Conservation (phyloP, 148 eudicot genomes). For the Rhododendron griersonianum region DNA sequence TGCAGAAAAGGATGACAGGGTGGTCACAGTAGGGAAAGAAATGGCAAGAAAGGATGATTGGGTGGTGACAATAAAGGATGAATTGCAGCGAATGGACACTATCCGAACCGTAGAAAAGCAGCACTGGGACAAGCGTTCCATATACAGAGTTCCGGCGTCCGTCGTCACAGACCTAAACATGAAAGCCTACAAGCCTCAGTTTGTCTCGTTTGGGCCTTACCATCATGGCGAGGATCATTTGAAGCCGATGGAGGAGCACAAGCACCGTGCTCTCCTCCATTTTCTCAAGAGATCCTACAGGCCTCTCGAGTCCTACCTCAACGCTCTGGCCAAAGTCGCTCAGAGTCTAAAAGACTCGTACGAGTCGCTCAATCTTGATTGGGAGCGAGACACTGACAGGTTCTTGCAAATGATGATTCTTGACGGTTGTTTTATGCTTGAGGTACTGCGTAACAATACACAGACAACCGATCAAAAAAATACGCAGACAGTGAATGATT, state of each 20-base stretch:
- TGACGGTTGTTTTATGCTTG: slow-evolving; percentile 48
- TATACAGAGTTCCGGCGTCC: slow-evolving; percentile 26
- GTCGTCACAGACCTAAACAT: slow-evolving; percentile 30
- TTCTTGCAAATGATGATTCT: slow-evolving; percentile 38
- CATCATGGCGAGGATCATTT: slow-evolving; percentile 25
- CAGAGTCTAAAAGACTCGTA: slow-evolving; percentile 29
- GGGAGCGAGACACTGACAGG: slow-evolving; percentile 12
- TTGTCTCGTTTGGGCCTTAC: slow-evolving; percentile 44
- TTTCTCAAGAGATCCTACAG: slow-evolving; percentile 35
- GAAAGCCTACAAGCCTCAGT: slow-evolving; percentile 34
- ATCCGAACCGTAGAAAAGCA: slow-evolving; percentile 3
- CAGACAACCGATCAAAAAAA: no score
- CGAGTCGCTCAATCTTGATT: slow-evolving; percentile 14
- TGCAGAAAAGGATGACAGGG: no score
- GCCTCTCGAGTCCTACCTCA: slow-evolving; percentile 1
- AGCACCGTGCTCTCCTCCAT: slow-evolving; percentile 31
- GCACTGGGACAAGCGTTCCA: slow-evolving; percentile 30
- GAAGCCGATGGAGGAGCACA: slow-evolving; percentile 34
- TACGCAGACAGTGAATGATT: slow-evolving; percentile 6
- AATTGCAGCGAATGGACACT: neutral
- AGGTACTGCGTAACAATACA: slow-evolving; percentile 14
- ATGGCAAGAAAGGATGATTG: neutral
- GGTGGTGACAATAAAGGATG: neutral
- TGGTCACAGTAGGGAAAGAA: neutral
- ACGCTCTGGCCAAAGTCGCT: slow-evolving; percentile 8